Evolutionary conservation across 306 rosid genomes (phyloP).

Genomic region (Citrullus mucosospermus): DNA sequence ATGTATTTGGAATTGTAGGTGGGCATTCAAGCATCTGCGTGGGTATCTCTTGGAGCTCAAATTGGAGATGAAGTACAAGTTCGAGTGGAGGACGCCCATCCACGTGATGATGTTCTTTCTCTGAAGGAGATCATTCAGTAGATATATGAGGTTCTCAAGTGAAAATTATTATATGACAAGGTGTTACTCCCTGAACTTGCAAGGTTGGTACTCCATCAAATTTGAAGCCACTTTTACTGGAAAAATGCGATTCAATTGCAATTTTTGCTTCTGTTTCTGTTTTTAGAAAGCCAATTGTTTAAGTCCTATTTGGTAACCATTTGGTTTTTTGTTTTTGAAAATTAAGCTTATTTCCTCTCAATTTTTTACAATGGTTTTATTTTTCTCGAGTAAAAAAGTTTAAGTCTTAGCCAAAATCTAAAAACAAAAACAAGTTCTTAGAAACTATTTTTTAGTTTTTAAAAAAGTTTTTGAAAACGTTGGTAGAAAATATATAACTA

Average conservation of each 20-base stretch:
- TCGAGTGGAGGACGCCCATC: slow-evolving; percentile 71
- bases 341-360: too few relatives aligned
- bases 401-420: too few relatives aligned
- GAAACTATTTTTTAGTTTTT: too few relatives aligned
- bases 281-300: neutral
- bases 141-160: neutral
- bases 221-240: neutral
- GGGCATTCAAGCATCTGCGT: slow-evolving; percentile 68
- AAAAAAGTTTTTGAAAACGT: too few relatives aligned
- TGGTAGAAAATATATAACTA: too few relatives aligned
- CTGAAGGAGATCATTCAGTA: slow-evolving; percentile 51
- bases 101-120: slow-evolving; percentile 66
- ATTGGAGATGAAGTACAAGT: slow-evolving; percentile 76
- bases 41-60: slow-evolving; percentile 63
- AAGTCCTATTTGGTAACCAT: neutral
- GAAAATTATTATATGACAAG: neutral
- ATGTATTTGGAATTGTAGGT: slow-evolving; percentile 35
- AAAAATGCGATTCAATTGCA: neutral
- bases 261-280: neutral
- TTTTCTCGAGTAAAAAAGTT: too few relatives aligned
- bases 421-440: too few relatives aligned
- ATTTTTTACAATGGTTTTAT: too few relatives aligned
- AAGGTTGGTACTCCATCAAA: neutral
- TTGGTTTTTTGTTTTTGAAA: too few relatives aligned
- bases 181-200: neutral